Evolutionary conservation across 257 asterid genomes (phyloP).

Genomic region (Paraleonurus japonicus): DNA sequence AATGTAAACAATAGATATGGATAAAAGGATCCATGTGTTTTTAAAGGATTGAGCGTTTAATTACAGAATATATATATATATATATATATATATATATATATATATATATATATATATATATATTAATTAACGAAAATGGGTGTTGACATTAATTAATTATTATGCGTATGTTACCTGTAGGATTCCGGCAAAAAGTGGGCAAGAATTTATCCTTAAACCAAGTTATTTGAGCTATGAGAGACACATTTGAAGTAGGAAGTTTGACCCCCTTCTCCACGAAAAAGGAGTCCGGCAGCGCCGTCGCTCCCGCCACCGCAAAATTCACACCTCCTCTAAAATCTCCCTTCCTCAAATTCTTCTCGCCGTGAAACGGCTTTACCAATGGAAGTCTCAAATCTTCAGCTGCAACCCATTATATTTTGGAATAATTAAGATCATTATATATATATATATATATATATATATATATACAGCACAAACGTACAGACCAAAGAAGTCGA

Average conservation of each 20-base stretch:
- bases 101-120: too few species aligned
- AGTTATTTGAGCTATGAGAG: slow-evolving; percentile 18
- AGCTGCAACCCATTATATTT: slow-evolving; percentile 29
- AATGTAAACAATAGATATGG: too few species aligned
- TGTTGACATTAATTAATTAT: too few species aligned
- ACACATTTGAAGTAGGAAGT: slow-evolving; percentile 21
- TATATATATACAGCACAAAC: too few species aligned
- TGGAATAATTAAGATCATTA: not conserved
- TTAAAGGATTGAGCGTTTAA: too few species aligned
- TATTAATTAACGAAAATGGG: too few species aligned
- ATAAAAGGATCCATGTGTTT: too few species aligned
- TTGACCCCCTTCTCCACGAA: slow-evolving; percentile 30
- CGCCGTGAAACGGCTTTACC: slow-evolving; percentile 29
- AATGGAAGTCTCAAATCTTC: slow-evolving; percentile 35
- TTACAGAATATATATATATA: too few species aligned
- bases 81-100: too few species aligned
- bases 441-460: too few species aligned
- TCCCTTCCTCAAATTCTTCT: not conserved
- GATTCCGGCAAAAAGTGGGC: not conserved
- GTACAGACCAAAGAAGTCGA: slow-evolving; percentile 29
- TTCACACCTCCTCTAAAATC: slow-evolving; percentile 28
- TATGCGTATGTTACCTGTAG: too few species aligned
- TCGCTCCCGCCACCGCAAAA: slow-evolving; percentile 48
- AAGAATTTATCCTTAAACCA: not conserved
- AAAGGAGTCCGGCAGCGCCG: slow-evolving; percentile 32